Evolutionary conservation across 305 asterid genomes (phyloP).

Genomic region (Petunia hybrid): DNA sequence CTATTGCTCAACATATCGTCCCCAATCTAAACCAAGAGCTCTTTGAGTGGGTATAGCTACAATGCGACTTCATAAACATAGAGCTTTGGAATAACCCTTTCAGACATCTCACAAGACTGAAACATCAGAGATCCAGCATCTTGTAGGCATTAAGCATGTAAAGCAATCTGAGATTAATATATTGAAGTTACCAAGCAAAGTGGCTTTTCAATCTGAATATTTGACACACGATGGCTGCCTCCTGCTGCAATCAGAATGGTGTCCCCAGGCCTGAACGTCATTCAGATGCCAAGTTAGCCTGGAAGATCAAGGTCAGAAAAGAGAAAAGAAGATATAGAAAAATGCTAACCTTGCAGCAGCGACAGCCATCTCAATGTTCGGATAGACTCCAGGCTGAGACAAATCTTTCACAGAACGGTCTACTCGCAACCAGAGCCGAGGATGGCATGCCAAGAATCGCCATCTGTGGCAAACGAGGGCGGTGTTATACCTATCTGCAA

Average conservation of each 20-base stretch:
- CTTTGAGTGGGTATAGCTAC: background rate
- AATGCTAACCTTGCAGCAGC: conserved; percentile 77
- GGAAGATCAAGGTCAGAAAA: background rate
- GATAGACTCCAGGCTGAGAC: conserved; percentile 77
- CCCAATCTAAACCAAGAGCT: background rate
- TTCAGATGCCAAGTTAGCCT: conserved; percentile 34
- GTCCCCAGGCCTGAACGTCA: conserved; percentile 86
- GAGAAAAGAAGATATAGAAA: background rate
- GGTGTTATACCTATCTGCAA: conserved; percentile 99
- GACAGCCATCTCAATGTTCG: conserved; percentile 84
- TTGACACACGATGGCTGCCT: conserved; percentile 79
- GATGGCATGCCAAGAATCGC: conserved; percentile 96
- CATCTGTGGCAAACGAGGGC: conserved; percentile 99
- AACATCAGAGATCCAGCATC: conserved; percentile 16
- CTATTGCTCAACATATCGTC: background rate
- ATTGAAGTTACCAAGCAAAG: conserved; percentile 77
- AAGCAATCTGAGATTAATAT: conserved; percentile 15
- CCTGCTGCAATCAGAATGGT: conserved; percentile 92
- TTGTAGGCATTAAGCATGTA: background rate
- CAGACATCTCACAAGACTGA: conserved; percentile 23
- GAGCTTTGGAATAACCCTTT: conserved; percentile 10
- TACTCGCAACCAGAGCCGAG: conserved; percentile 91
- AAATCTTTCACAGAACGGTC: conserved; percentile 78
- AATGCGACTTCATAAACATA: background rate
- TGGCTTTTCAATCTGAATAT: conserved; percentile 87